phyloP scores from a whole-genome alignment of 116 monocot species.

The Phalaenopsis hybrid region DNA sequence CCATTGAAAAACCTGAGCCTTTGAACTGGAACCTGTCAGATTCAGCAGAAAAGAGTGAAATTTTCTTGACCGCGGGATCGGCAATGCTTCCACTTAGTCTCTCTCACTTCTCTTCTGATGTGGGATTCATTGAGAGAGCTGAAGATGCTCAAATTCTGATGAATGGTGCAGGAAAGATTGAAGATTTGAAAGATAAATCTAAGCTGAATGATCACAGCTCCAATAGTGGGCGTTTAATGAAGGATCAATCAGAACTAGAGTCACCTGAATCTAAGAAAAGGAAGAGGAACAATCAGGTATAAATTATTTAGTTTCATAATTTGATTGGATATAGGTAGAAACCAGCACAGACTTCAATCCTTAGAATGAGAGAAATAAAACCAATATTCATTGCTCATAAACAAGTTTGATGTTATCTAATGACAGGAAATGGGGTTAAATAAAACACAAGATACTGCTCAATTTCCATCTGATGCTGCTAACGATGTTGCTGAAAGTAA shows the following conservation, averaged over 20 bases:
- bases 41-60: slow-evolving; percentile 15
- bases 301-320: background rate
- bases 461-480: slow-evolving; percentile 1
- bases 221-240: slow-evolving; percentile 17
- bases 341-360: too few species aligned
- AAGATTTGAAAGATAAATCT: background rate
- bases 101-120: slow-evolving; percentile 54
- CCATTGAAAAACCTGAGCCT: slow-evolving; percentile 16
- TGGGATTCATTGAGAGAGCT: slow-evolving; percentile 58
- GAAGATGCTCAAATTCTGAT: background rate
- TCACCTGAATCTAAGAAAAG: slow-evolving; percentile 40
- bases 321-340: too few species aligned
- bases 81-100: slow-evolving; percentile 42
- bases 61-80: background rate
- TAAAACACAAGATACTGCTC: slow-evolving; percentile 19
- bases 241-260: slow-evolving; percentile 24
- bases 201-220: slow-evolving; percentile 11
- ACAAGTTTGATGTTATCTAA: background rate
- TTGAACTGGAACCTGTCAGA: slow-evolving; percentile 11
- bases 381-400: background rate
- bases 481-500: slow-evolving; percentile 29
- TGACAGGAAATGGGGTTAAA: slow-evolving; percentile 45
- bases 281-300: slow-evolving; percentile 52
- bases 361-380: slow-evolving; percentile 25
- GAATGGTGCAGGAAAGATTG: slow-evolving; percentile 1